phyloP scores from a whole-genome alignment of 2,329 filamentous ascomycete species.

The Talaromyces sp. region DNA sequence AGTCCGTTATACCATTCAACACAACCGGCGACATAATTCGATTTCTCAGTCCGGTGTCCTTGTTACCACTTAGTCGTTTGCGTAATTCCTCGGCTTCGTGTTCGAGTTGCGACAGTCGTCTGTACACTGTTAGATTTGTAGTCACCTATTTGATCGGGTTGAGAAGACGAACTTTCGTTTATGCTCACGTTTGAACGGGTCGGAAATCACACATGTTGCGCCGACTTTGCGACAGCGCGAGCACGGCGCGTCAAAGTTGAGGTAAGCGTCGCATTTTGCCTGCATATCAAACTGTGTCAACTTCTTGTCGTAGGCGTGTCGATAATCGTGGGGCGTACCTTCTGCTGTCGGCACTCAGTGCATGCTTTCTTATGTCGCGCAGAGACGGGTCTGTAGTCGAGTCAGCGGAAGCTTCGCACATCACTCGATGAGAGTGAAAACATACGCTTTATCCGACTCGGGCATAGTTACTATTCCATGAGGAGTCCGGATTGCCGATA shows the following conservation, averaged over 20 bases:
- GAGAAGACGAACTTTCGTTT: conserved; percentile 35
- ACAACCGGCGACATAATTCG: conserved; percentile 26
- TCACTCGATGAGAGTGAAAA: not conserved
- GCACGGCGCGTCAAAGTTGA: conserved; percentile 35
- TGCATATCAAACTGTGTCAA: conserved; percentile 14
- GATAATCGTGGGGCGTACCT: conserved; percentile 25
- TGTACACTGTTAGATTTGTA: conserved; percentile 15
- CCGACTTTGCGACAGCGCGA: conserved; percentile 38
- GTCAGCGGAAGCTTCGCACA: not conserved
- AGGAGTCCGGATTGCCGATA: not conserved
- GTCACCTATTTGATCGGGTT: not conserved
- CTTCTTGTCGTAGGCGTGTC: not conserved
- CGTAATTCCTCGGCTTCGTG: conserved; percentile 38
- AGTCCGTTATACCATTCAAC: conserved; percentile 31
- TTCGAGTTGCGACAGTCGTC: conserved; percentile 38
- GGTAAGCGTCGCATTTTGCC: conserved; percentile 40
- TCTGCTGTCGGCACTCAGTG: conserved; percentile 45
- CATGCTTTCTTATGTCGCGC: conserved; percentile 40
- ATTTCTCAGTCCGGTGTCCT: conserved; percentile 13
- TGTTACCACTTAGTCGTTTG: conserved; percentile 30
- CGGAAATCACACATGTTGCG: conserved; percentile 37
- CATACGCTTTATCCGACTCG: not conserved
- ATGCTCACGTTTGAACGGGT: conserved; percentile 42
- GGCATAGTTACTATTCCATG: not conserved
- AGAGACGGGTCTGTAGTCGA: conserved; percentile 18